A percentile compares a stretch with the other conserved stretches of the same genome.
phyloP scores from a whole-genome alignment of 192 early-diverging fungal species.

The Podochytrium sp. region DNA sequence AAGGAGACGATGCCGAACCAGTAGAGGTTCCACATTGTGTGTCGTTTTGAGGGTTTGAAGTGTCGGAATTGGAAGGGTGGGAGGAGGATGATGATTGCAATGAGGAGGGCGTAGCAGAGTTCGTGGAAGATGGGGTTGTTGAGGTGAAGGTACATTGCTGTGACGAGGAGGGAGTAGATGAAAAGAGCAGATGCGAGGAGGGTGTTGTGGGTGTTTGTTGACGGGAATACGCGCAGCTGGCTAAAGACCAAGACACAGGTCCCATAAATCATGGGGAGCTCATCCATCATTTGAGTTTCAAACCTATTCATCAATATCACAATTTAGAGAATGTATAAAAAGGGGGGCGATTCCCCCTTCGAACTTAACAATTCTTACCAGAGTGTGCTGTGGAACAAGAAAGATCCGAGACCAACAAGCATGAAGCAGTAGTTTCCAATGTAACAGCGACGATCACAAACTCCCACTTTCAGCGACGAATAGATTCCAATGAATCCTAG shows the following conservation, averaged over 20 bases:
- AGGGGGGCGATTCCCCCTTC: no score
- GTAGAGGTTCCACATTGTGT: constrained; percentile 11
- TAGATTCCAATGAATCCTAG: constrained; percentile 65
- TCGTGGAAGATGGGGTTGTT: constrained; percentile 71
- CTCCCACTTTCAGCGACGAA: constrained; percentile 47
- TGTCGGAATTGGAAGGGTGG: constrained; percentile 34
- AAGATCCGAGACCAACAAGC: constrained; percentile 72
- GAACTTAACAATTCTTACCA: constrained; percentile 53
- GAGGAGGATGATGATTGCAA: constrained; percentile 18
- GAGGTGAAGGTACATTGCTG: constrained; percentile 61
- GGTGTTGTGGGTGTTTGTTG: background rate
- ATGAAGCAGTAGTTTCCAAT: constrained; percentile 63
- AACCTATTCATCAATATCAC: background rate
- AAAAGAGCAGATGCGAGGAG: constrained; percentile 19
- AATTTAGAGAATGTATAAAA: no score
- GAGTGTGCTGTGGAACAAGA: constrained; percentile 79
- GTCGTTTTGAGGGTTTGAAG: constrained; percentile 4
- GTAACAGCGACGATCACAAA: constrained; percentile 55
- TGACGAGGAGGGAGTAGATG: constrained; percentile 18
- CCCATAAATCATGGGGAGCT: constrained; percentile 68
- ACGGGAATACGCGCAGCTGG: background rate
- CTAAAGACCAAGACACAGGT: constrained; percentile 15
- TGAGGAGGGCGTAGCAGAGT: constrained; percentile 25
- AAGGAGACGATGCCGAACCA: background rate
- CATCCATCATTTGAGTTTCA: constrained; percentile 53